Conservation (phyloP, 805 yeast species). For the Candida montana region DNA sequence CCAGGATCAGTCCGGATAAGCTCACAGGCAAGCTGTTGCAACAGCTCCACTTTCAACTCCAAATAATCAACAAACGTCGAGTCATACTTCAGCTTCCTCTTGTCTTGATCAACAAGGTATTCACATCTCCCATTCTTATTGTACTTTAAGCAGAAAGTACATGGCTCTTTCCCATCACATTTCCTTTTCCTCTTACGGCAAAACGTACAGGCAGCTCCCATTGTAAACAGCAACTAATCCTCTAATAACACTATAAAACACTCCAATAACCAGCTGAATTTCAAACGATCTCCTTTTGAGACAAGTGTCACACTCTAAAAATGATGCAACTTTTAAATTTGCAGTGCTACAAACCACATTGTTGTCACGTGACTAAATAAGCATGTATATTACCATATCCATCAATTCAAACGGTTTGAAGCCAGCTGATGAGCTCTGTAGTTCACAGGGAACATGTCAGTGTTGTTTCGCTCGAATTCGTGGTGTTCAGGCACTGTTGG, state of each 20-base stretch:
- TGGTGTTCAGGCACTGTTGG: not conserved
- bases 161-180: slow-evolving; percentile 13
- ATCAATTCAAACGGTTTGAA: not conserved
- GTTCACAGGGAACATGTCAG: slow-evolving; percentile 10
- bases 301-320: not conserved
- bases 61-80: slow-evolving; percentile 28
- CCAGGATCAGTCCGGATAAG: slow-evolving; percentile 14
- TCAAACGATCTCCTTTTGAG: too few relatives aligned
- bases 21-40: slow-evolving; percentile 24
- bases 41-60: slow-evolving; percentile 25
- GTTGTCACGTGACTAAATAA: not conserved
- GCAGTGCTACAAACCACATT: not conserved
- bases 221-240: not conserved
- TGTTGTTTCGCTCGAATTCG: slow-evolving; percentile 8
- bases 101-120: slow-evolving; percentile 22
- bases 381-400: too few relatives aligned
- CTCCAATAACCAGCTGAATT: too few relatives aligned
- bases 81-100: slow-evolving; percentile 28
- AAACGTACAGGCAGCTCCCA: slow-evolving; percentile 13
- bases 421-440: not conserved
- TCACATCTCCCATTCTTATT: slow-evolving; percentile 19
- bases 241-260: too few relatives aligned
- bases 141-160: slow-evolving; percentile 11
- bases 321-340: too few relatives aligned
- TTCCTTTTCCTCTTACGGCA: slow-evolving; percentile 15